A percentile compares a stretch with the other conserved stretches of the same genome.
These are phyloP conservation scores for Leersia perrieri DNA, from an alignment of 176 grass and related monocot species.

Conservation along the genomic window DNA sequence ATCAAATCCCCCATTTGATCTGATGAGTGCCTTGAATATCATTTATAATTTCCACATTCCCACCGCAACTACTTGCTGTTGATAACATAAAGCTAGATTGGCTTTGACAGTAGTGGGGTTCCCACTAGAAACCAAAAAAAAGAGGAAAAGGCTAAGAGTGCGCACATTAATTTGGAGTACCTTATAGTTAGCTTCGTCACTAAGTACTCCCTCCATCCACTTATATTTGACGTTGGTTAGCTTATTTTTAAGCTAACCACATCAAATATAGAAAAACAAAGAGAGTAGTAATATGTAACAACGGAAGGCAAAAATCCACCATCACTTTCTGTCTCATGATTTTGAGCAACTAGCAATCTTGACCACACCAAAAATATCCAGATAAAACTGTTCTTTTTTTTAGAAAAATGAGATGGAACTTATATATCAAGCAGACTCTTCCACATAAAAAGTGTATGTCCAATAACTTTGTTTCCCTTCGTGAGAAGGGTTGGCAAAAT, in stretches of 20 bases:
- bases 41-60: conserved; percentile 26
- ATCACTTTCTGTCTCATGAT: conserved; percentile 23
- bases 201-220: too few relatives aligned
- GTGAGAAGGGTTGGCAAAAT: not conserved
- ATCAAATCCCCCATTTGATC: conserved; percentile 1
- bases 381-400: not conserved
- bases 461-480: too few relatives aligned
- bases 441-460: too few relatives aligned
- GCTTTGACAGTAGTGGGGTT: conserved; percentile 44
- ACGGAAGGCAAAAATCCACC: conserved; percentile 12
- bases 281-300: not conserved
- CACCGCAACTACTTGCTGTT: conserved; percentile 29
- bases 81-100: conserved; percentile 15
- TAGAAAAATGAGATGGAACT: too few relatives aligned
- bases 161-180: conserved; percentile 5
- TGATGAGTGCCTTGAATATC: conserved; percentile 16
- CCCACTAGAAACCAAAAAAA: conserved; percentile 28
- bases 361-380: not conserved
- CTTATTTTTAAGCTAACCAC: too few relatives aligned
- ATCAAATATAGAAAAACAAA: too few relatives aligned
- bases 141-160: not conserved
- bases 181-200: not conserved
- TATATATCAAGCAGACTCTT: too few relatives aligned
- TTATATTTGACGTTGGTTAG: too few relatives aligned
- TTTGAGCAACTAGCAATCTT: conserved; percentile 10